Evolutionary conservation across 2,329 filamentous ascomycete genomes (phyloP).

Genomic region (Microcyclosporella mali): DNA sequence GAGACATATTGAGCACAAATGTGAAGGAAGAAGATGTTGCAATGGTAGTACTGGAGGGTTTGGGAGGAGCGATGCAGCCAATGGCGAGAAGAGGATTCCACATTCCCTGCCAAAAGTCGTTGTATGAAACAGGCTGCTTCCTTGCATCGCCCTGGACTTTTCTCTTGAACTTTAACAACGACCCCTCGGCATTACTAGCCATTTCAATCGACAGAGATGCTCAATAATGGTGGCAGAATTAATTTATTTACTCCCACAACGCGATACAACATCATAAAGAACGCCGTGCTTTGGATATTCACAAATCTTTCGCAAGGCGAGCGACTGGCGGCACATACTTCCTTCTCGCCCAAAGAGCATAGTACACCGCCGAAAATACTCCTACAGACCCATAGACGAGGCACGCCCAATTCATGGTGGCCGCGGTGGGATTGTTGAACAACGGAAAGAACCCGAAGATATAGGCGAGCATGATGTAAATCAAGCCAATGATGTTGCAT

Average conservation of each 20-base stretch:
- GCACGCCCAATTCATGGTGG: conserved; percentile 25
- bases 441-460: conserved; percentile 25
- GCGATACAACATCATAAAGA: no score
- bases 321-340: conserved; percentile 24
- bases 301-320: conserved; percentile 19
- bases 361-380: conserved; percentile 17
- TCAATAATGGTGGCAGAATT: no score
- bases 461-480: conserved; percentile 19
- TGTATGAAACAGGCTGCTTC: no score
- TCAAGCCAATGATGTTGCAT: conserved; percentile 21
- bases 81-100: no score
- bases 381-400: conserved; percentile 18
- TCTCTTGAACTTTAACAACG: no score
- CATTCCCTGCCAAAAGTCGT: no score
- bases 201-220: no score
- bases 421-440: conserved; percentile 16
- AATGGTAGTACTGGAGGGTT: not conserved
- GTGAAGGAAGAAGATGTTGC: not conserved
- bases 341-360: conserved; percentile 26
- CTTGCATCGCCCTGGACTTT: no score
- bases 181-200: no score
- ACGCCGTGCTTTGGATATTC: no score
- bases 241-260: no score
- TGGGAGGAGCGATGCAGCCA: no score
- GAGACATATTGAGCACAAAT: conserved; percentile 11